A percentile compares a stretch with the other conserved stretches of the same genome.
These are phyloP conservation scores for Epicoccum sorghinum DNA, from an alignment of 2,329 filamentous ascomycete genomes.

Conservation along the genomic window DNA sequence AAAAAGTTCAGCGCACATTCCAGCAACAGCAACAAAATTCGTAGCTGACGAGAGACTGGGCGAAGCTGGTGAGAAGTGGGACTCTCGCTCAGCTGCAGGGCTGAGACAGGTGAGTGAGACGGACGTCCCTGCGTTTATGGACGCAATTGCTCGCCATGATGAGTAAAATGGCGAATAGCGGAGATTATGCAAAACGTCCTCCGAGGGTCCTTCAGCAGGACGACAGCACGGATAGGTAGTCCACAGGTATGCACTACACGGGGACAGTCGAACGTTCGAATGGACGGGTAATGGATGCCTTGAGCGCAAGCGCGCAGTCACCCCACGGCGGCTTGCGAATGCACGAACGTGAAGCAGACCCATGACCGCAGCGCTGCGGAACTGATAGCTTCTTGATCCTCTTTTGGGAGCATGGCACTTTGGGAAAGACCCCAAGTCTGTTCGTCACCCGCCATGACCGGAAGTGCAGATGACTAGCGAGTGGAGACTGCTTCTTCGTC, in stretches of 20 bases:
- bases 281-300: slow-evolving; percentile 1
- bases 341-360: slow-evolving; percentile 19
- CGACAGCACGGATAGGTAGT: slow-evolving; percentile 2
- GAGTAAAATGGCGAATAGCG: slow-evolving; percentile 23
- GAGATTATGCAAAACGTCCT: slow-evolving; percentile 16
- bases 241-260: slow-evolving; percentile 13
- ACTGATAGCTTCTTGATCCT: slow-evolving; percentile 29
- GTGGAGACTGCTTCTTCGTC: slow-evolving; percentile 24
- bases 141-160: slow-evolving; percentile 24
- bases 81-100: slow-evolving; percentile 34
- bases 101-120: slow-evolving; percentile 37
- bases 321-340: slow-evolving; percentile 7
- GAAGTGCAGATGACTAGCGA: slow-evolving; percentile 42
- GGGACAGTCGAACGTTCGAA: slow-evolving; percentile 2
- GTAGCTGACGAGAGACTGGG: slow-evolving; percentile 28
- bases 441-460: slow-evolving; percentile 39
- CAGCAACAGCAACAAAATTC: slow-evolving; percentile 18
- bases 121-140: slow-evolving; percentile 27
- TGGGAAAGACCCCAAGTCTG: slow-evolving; percentile 36
- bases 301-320: slow-evolving; percentile 9
- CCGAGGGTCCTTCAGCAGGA: background rate
- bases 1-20: slow-evolving; percentile 19
- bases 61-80: slow-evolving; percentile 12
- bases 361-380: slow-evolving; percentile 36
- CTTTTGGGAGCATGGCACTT: slow-evolving; percentile 22